Base-by-base conservation (phyloP, 2,329 filamentous ascomycete genomes). In the Verticillium tricorpus region DNA sequence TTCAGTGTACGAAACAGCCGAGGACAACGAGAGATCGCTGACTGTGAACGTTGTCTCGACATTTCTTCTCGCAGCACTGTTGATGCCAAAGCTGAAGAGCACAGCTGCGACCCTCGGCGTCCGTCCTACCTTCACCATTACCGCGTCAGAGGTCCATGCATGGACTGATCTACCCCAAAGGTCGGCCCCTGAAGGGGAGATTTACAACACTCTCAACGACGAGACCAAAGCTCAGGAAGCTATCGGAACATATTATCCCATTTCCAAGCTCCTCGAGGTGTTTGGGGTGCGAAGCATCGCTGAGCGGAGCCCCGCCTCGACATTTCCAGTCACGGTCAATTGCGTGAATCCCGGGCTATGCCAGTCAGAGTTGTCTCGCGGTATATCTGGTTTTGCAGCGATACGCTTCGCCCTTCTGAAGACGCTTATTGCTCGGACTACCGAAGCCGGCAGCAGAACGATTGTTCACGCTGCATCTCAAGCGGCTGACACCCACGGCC, bases 41-140 rank as follows among this genome's bases (percentile, higher is more conserved):
- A 82, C 79, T 0, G 77, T 82, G 60, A 87, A 87, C 61, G 80
- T 84, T 11, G 72, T 87, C 61, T 76, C 73, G 14, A 84, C 81
- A 0, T 77, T 85, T 50, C 67, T 87, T 2, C 72, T 87, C 0
- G 79, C 75, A 0, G 64, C 81, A 0, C 71, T 84, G 0, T 52
- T 86, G 2, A 62, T 87, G 22, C 84, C 84, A 0, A 82, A 79
- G 66, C 72, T 87, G 4, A 77, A 77, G 58, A 72, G 76, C 31
- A 80, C 74, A 17, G 61, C 37, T 6, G 57, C 37, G 9, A 32
- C 35, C n/a, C 68, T 64, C 60, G 52, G 59, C 31, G 70, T 59
- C 0, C 60, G 57, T 3, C 71, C 75, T 1, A 68, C 65, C 15
- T 45, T 77, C 6, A 67, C 64, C 3, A 64, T 77, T 54, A 69